phyloP scores from a whole-genome alignment of 2,329 filamentous ascomycete species.

The Pseudocercospora vitis region DNA sequence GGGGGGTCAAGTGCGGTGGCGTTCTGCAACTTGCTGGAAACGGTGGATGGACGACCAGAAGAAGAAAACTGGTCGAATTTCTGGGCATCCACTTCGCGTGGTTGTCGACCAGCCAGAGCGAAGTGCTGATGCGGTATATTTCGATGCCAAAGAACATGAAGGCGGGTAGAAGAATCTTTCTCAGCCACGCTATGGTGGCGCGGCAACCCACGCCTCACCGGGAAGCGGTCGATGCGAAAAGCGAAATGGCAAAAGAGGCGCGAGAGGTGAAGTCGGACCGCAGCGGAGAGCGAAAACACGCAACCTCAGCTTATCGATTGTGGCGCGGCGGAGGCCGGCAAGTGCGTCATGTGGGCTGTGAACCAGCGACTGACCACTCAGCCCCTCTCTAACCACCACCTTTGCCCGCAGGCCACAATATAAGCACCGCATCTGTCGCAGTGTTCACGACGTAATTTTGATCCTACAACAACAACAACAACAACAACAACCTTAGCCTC shows the following conservation, averaged over 20 bases:
- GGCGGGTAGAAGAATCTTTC: background rate
- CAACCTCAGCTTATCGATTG: constrained; percentile 1
- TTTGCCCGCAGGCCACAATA: background rate
- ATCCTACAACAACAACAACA: too few species aligned
- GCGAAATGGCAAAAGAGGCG: background rate
- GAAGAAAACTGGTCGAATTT: background rate
- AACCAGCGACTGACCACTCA: constrained; percentile 1
- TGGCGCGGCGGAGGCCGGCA: background rate
- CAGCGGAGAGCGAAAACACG: background rate
- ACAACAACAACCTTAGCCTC: too few species aligned
- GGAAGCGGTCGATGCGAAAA: too few species aligned
- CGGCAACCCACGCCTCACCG: too few species aligned
- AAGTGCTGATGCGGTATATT: background rate
- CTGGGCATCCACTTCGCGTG: background rate
- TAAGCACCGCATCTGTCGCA: constrained; percentile 3
- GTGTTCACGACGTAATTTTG: background rate
- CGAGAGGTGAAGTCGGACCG: too few species aligned
- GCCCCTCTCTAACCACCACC: background rate
- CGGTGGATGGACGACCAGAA: background rate
- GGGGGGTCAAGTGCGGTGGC: background rate
- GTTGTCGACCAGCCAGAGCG: background rate
- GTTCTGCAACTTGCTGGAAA: background rate
- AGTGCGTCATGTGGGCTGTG: constrained; percentile 7
- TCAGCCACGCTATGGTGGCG: background rate
- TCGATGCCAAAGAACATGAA: background rate